These are phyloP conservation scores for Tricladium varicosporioides DNA, from an alignment of 2,329 filamentous ascomycete genomes.

Conservation along the genomic window DNA sequence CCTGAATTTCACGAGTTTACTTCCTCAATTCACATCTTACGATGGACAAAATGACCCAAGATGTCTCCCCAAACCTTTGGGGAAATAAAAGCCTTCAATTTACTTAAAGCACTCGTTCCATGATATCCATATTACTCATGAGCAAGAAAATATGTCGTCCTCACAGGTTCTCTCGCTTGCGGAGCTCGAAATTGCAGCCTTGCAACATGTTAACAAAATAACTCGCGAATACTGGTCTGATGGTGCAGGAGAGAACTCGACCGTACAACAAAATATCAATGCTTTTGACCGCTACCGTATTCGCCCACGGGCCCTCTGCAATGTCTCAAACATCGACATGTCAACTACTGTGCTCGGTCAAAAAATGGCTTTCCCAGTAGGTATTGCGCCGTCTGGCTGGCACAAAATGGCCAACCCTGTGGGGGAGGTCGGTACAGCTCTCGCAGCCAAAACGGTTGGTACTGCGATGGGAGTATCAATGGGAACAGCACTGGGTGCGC, in stretches of 20 bases:
- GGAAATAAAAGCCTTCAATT: too few relatives aligned
- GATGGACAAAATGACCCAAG: too few relatives aligned
- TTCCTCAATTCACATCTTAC: too few relatives aligned
- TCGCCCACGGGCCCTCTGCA: conserved; percentile 43
- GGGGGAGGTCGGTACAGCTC: conserved; percentile 50
- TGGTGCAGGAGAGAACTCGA: background rate
- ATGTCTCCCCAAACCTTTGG: too few relatives aligned
- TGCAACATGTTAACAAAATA: too few relatives aligned
- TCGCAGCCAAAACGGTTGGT: conserved; percentile 45
- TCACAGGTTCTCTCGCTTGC: too few relatives aligned
- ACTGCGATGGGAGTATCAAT: conserved; percentile 40
- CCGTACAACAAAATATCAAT: conserved; percentile 49
- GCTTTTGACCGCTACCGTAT: conserved; percentile 52
- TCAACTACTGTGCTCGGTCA: conserved; percentile 44
- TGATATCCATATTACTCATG: too few relatives aligned
- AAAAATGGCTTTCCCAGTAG: conserved; percentile 42
- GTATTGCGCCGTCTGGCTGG: conserved; percentile 43
- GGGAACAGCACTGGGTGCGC: conserved; percentile 12
- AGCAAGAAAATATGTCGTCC: too few relatives aligned
- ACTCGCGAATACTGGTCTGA: too few relatives aligned
- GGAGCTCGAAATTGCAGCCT: too few relatives aligned
- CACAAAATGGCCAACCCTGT: conserved; percentile 49
- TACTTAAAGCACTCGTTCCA: too few relatives aligned
- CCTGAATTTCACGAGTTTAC: too few relatives aligned
- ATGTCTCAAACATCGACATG: conserved; percentile 39